Conservation (phyloP, 352 stramenopile genomes). For the Bremia lactucae region DNA sequence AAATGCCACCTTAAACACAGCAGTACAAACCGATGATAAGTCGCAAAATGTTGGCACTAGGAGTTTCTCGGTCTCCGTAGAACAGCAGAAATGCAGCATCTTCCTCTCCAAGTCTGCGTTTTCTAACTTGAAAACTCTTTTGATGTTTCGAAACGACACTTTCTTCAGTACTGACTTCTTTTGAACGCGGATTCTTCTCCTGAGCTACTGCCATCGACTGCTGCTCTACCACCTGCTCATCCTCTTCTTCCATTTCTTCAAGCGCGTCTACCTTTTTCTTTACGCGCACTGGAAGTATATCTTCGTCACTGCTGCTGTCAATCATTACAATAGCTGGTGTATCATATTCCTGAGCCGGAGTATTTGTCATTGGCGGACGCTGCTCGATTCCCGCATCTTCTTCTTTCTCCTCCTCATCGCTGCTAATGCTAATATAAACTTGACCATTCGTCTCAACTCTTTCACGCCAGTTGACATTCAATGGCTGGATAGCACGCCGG, state of each 20-base stretch:
- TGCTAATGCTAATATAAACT: slow-evolving; percentile 47
- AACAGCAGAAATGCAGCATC: slow-evolving; percentile 62
- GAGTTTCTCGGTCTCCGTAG: slow-evolving; percentile 40
- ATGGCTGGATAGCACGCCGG: slow-evolving; percentile 69
- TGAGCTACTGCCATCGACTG: slow-evolving; percentile 1
- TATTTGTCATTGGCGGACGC: not conserved
- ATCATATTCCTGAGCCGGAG: slow-evolving; percentile 13
- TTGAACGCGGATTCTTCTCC: slow-evolving; percentile 10
- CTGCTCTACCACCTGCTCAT: slow-evolving; percentile 17
- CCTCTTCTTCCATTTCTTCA: not conserved
- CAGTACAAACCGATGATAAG: slow-evolving; percentile 45
- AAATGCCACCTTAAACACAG: not conserved
- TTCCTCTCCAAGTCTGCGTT: slow-evolving; percentile 41
- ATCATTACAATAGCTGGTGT: slow-evolving; percentile 18
- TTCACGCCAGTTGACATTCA: slow-evolving; percentile 68
- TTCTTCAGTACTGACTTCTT: slow-evolving; percentile 3
- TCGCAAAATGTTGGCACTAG: slow-evolving; percentile 33
- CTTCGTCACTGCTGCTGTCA: slow-evolving; percentile 26
- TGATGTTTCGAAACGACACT: slow-evolving; percentile 8
- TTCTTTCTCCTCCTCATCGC: slow-evolving; percentile 16
- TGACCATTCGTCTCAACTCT: slow-evolving; percentile 36
- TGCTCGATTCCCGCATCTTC: slow-evolving; percentile 2
- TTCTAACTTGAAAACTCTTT: slow-evolving; percentile 8
- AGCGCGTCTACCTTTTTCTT: slow-evolving; percentile 20
- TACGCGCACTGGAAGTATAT: slow-evolving; percentile 13